Percentiles rank a stretch among this genome's conserved stretches.
Evolutionary conservation across 1,284 basidiomycete genomes (phyloP).

Genomic region (Apiotrichum brassicae): DNA sequence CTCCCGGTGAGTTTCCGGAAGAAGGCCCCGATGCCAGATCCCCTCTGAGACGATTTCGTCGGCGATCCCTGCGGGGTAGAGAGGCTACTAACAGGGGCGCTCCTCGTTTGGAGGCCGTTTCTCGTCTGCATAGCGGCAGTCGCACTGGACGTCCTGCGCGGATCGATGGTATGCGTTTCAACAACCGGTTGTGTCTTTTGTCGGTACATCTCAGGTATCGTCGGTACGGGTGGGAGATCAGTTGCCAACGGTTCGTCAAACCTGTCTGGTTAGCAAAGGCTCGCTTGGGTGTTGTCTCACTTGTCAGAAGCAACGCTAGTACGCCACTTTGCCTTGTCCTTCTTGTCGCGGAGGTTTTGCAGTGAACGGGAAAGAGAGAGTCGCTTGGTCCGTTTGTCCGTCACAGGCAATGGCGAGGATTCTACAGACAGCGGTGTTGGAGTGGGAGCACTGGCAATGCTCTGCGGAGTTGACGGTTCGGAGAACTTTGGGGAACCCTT

Average conservation of each 20-base stretch:
- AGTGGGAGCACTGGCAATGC: too few species aligned
- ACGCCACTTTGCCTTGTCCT: constrained; percentile 1
- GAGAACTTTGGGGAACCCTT: too few species aligned
- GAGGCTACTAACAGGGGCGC: background rate
- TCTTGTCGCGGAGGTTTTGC: constrained; percentile 6
- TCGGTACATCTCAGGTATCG: constrained; percentile 8
- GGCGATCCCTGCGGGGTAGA: background rate
- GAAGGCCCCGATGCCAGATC: constrained; percentile 2
- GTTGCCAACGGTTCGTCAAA: too few species aligned
- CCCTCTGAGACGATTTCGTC: too few species aligned
- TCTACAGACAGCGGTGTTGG: too few species aligned
- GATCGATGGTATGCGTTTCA: too few species aligned
- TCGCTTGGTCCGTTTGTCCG: constrained; percentile 1
- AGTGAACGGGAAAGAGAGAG: constrained; percentile 10
- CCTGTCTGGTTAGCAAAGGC: too few species aligned
- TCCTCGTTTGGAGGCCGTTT: too few species aligned
- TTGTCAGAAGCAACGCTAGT: constrained; percentile 4
- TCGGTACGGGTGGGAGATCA: constrained; percentile 5
- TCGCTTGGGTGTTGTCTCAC: too few species aligned
- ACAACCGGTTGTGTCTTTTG: too few species aligned
- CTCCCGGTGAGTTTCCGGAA: constrained; percentile 5
- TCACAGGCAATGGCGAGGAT: background rate
- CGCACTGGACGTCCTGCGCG: background rate
- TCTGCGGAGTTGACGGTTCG: too few species aligned
- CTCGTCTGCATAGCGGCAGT: background rate